Base-by-base conservation (phyloP, 495 filamentous ascomycete genomes). In the Collariella sp. region DNA sequence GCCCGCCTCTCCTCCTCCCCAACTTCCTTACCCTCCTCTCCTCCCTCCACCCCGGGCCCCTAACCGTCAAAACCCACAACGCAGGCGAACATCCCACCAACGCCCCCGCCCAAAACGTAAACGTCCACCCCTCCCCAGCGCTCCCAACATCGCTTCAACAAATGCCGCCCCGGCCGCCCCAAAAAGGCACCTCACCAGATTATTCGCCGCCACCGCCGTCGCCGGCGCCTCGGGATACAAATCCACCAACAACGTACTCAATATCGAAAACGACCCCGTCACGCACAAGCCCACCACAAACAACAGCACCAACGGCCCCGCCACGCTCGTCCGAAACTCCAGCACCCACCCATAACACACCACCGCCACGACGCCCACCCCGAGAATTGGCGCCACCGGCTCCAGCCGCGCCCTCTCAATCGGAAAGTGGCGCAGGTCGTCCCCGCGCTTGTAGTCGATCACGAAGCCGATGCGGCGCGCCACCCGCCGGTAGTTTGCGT, bases 401-500 rank as follows among this genome's bases (percentile, higher is more conserved):
- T 82, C 66, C 29, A 85, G 69, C 19, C 84, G 76, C 7, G 82
- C 83, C 45, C 75, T 72, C 56, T 87, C 84, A 44, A 87, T 79
- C 9, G 84, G 84, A 38, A 85, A 87, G 5, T 73, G 66, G 2
- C 61, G 59, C 15, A 83, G 64, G 49, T 84, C 76, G 36, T 76
- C 72, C 12, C 75, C 72, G 2, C 76, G 75, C 45, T 75, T 76
- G 34, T 71, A 72, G 20, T 77, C 70, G 22, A 82, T 61, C 3
- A 69, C 70, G 24, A 84, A 62, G 3, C 75, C 74, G 5, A 74
- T 61, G 11, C 69, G 68, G 31, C 61, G 63, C 7, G 81, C 80
- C 38, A 72, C 68, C n/a, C 72, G 72, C 4, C 76, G 67, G 57
- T 80, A 85, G 60, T 82, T 79, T 64, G 66, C 71, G 59, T 83